Evolutionary conservation across 2,329 filamentous ascomycete genomes (phyloP).

Genomic region (Penicillium occitanis): DNA sequence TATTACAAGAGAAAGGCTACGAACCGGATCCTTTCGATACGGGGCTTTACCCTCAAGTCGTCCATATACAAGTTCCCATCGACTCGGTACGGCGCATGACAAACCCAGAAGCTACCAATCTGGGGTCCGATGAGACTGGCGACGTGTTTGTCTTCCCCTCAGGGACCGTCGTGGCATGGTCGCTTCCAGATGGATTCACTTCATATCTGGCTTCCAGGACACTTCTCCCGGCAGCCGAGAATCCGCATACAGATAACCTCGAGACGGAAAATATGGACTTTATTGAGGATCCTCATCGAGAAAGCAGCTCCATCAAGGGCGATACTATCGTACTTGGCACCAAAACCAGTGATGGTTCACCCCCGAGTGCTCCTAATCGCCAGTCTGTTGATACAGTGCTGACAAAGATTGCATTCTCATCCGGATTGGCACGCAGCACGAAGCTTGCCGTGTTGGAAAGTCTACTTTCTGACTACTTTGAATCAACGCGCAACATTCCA

Average conservation of each 20-base stretch:
- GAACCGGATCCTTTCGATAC: conserved; percentile 63
- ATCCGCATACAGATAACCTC: conserved; percentile 67
- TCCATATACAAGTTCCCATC: conserved; percentile 57
- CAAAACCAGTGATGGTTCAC: conserved; percentile 43
- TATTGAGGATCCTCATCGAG: conserved; percentile 68
- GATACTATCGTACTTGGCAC: conserved; percentile 90
- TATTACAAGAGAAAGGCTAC: conserved; percentile 60
- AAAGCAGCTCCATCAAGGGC: conserved; percentile 75
- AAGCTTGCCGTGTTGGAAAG: conserved; percentile 91
- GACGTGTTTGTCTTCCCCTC: conserved; percentile 97
- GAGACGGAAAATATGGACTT: conserved; percentile 93
- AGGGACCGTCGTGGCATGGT: conserved; percentile 91
- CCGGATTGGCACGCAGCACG: conserved; percentile 84
- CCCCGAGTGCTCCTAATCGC: conserved; percentile 27
- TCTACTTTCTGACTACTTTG: conserved; percentile 78
- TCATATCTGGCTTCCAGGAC: conserved; percentile 67
- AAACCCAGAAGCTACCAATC: conserved; percentile 40
- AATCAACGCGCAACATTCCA: conserved; percentile 80
- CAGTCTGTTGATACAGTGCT: conserved; percentile 63
- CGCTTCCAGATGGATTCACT: conserved; percentile 73
- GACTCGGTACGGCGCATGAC: conserved; percentile 47
- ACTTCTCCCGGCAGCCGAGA: conserved; percentile 72
- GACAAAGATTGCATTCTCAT: conserved; percentile 95
- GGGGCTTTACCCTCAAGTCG: conserved; percentile 63
- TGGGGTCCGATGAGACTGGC: conserved; percentile 56